Evolutionary conservation across 371 early-diverging fungal genomes (phyloP).

Genomic region (Mucor saturninus): DNA sequence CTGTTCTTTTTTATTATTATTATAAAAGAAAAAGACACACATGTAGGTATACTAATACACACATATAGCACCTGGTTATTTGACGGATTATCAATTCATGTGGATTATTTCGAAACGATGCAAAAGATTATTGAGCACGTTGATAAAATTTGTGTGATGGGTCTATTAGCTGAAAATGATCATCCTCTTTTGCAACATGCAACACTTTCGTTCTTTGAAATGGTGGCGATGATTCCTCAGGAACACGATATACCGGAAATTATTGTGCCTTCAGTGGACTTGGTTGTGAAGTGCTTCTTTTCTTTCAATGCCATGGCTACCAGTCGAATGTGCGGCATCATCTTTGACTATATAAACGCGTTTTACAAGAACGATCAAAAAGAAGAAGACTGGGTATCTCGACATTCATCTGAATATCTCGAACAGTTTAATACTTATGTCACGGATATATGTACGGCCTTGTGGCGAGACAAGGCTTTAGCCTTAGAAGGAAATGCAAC

Average conservation of each 20-base stretch:
- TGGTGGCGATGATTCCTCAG: constrained; percentile 47
- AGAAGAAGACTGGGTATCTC: constrained; percentile 35
- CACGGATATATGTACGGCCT: constrained; percentile 60
- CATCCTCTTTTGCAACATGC: constrained; percentile 60
- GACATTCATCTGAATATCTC: constrained; percentile 52
- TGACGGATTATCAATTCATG: constrained; percentile 48
- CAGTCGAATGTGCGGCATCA: constrained; percentile 61
- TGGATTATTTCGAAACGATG: constrained; percentile 56
- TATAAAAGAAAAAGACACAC: too few species aligned
- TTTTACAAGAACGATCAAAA: constrained; percentile 45
- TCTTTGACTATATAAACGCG: constrained; percentile 50
- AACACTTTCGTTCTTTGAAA: constrained; percentile 59
- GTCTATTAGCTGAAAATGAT: constrained; percentile 49
- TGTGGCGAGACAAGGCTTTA: constrained; percentile 58
- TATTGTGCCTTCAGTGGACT: constrained; percentile 55
- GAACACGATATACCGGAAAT: constrained; percentile 55
- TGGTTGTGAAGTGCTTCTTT: constrained; percentile 59
- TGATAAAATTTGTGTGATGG: constrained; percentile 47
- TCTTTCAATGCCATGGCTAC: constrained; percentile 57
- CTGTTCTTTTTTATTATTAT: constrained; percentile 6
- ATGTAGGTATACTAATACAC: too few species aligned
- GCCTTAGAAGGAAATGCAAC: constrained; percentile 39
- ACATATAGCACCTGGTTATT: constrained; percentile 47
- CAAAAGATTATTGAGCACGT: constrained; percentile 55
- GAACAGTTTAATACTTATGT: constrained; percentile 61